Percentiles rank a stretch among this genome's conserved stretches.
Evolutionary conservation across 192 early-diverging fungal genomes (phyloP).

Genomic region (Backusella westeae): DNA sequence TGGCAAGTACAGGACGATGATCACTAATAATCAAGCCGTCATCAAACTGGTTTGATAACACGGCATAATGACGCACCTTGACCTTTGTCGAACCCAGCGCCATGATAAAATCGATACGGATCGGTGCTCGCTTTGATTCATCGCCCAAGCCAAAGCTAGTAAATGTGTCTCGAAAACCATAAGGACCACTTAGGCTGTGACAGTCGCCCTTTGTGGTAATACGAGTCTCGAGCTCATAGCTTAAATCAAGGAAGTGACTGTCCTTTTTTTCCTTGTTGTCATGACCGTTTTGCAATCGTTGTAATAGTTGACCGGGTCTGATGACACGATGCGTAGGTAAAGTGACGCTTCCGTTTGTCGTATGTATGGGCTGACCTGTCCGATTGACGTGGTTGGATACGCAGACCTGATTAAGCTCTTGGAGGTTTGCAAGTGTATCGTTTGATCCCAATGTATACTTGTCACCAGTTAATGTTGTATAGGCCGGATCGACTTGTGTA

Average conservation of each 20-base stretch:
- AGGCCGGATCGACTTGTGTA: constrained; percentile 22
- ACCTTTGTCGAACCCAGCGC: background rate
- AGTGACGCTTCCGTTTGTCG: background rate
- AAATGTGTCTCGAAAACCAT: constrained; percentile 34
- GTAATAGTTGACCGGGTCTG: background rate
- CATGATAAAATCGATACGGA: constrained; percentile 38
- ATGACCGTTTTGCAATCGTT: background rate
- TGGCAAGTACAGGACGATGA: constrained; percentile 38
- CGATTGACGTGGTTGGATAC: background rate
- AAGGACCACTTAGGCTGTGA: constrained; percentile 24
- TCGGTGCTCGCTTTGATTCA: constrained; percentile 11
- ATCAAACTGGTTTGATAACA: constrained; percentile 32
- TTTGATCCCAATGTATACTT: constrained; percentile 3
- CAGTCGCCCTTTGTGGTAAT: background rate
- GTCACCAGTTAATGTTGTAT: constrained; percentile 23
- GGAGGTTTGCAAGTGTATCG: constrained; percentile 11
- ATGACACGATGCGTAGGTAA: constrained; percentile 27
- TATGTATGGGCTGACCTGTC: constrained; percentile 13
- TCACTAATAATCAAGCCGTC: constrained; percentile 39
- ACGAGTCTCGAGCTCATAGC: constrained; percentile 30
- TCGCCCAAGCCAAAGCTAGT: constrained; percentile 29
- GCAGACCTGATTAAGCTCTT: background rate
- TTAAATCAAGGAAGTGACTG: constrained; percentile 22
- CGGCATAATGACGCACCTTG: constrained; percentile 19
- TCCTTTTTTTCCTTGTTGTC: background rate